A percentile compares a stretch with the other conserved stretches of the same genome.
Evolutionary conservation across 768 basidiomycete genomes (phyloP).

Genomic region (Wakefieldia striispora): DNA sequence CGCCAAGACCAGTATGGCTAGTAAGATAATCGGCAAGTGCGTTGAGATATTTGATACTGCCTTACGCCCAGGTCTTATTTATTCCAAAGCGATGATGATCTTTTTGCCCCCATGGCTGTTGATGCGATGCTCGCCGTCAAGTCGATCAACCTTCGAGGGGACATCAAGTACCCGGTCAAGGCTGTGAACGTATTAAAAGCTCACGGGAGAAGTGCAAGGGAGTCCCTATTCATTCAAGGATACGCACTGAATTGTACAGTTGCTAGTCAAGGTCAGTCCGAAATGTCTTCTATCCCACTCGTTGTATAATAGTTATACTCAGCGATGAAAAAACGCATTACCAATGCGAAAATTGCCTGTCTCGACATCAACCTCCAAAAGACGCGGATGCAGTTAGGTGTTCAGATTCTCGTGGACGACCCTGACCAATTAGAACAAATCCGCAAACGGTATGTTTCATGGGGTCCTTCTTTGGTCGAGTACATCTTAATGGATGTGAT

Average conservation of each 20-base stretch:
- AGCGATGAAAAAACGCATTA: conserved; percentile 98
- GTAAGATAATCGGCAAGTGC: conserved; percentile 96
- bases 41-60: conserved; percentile 31
- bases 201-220: conserved; percentile 92
- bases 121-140: conserved; percentile 98
- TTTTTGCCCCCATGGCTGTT: conserved; percentile 98
- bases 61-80: conserved; percentile 1
- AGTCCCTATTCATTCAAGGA: conserved; percentile 92
- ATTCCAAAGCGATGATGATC: conserved; percentile 80
- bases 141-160: conserved; percentile 90
- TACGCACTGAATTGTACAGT: conserved; percentile 99
- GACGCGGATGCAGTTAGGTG: conserved; percentile 94
- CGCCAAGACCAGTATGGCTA: conserved; percentile 98
- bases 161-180: conserved; percentile 98
- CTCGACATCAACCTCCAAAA: conserved; percentile 98
- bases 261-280: conserved; percentile 87
- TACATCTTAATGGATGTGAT: conserved; percentile 10
- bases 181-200: conserved; percentile 98
- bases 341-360: conserved; percentile 95
- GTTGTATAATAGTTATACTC: conserved; percentile 2
- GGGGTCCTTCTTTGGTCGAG: background rate
- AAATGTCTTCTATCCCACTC: background rate
- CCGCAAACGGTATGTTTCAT: conserved; percentile 68
- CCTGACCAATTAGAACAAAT: conserved; percentile 97
- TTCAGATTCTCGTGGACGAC: conserved; percentile 96